Base-by-base conservation (phyloP, 2,329 filamentous ascomycete genomes). In the Chrysoporthe deuterocubensis region DNA sequence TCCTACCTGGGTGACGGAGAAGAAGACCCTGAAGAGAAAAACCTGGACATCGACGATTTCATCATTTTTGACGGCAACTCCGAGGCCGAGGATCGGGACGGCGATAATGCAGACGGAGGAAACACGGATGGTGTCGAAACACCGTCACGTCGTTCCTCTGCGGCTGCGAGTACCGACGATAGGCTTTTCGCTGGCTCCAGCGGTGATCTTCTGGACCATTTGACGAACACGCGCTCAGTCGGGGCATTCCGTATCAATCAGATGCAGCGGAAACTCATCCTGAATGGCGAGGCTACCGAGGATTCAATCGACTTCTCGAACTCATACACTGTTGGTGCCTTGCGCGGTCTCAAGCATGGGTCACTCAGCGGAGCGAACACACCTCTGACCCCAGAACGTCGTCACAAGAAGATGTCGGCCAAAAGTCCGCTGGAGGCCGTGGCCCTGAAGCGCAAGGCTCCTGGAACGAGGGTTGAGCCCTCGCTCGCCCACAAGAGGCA, bases 221-320 rank as follows among this genome's bases (percentile, higher is more conserved):
- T 94, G 50, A 89, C 91, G 73, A 87, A 88, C 71, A 87, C 87
- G 68, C 87, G 57, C 37, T 60, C 90, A 16, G 92, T 96, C 46
- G 91, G 91, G 48, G 91, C 92, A 1, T 96, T 96, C 83, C 92
- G 92, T 66, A 87, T 83, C 71, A 90, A 87, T 77, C 89, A 87
- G 76, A 88, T 82, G 82, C 87, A 87, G 75, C 84, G 87, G 75
- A 84, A 87, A 72, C 80, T 89, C 69, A 87, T 89, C 68, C 77
- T 85, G 71, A 88, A 85, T 78, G 86, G 85, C 74, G 85, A 87
- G 73, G 86, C 85, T 32, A 89, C 87, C 48, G 80, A 86, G 67
- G 85, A 90, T 73, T 89, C 89, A 50, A 81, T 92, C 37, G 84
- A 87, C 62, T 87, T 90, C 76, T 85, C 87, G 64, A 82, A 85